A percentile compares a stretch with the other conserved stretches of the same genome.
phyloP scores from a whole-genome alignment of 257 asterid species.

The Euphrasia confusa region DNA sequence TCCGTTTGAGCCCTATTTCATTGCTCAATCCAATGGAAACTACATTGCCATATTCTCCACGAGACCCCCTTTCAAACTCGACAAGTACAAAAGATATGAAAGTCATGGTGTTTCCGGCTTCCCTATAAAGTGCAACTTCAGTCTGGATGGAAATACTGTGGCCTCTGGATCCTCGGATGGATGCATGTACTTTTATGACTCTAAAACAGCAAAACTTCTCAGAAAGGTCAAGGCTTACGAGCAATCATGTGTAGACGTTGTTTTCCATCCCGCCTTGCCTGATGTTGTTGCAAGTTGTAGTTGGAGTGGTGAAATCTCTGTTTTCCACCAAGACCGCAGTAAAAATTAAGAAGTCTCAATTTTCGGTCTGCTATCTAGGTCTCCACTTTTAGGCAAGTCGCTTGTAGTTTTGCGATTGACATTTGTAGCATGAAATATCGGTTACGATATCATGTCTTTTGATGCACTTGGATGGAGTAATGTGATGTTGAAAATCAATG shows the following conservation, averaged over 20 bases:
- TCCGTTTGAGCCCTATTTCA: constrained; percentile 73
- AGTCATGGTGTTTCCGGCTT: constrained; percentile 82
- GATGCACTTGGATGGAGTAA: too few relatives aligned
- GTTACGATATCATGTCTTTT: too few relatives aligned
- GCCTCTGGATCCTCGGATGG: constrained; percentile 89
- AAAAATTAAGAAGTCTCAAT: constrained; percentile 18
- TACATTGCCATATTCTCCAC: constrained; percentile 80
- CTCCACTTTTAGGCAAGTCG: constrained; percentile 4
- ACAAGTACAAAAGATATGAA: constrained; percentile 72
- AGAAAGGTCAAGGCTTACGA: constrained; percentile 54
- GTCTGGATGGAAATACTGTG: constrained; percentile 24
- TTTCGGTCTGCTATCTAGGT: not conserved
- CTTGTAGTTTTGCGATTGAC: not conserved
- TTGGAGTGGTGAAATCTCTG: constrained; percentile 70
- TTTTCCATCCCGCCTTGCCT: constrained; percentile 64
- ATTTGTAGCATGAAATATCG: constrained; percentile 1
- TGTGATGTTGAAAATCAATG: too few relatives aligned
- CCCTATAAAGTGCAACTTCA: constrained; percentile 30
- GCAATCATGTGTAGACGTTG: constrained; percentile 69
- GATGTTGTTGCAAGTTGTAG: constrained; percentile 71
- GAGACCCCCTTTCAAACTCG: constrained; percentile 64
- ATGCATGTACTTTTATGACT: constrained; percentile 56
- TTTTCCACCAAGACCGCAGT: constrained; percentile 26
- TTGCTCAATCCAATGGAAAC: constrained; percentile 92
- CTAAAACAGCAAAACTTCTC: constrained; percentile 52